These are phyloP conservation scores for Ogataea henricii DNA, from an alignment of 805 yeast species.

Conservation along the genomic window DNA sequence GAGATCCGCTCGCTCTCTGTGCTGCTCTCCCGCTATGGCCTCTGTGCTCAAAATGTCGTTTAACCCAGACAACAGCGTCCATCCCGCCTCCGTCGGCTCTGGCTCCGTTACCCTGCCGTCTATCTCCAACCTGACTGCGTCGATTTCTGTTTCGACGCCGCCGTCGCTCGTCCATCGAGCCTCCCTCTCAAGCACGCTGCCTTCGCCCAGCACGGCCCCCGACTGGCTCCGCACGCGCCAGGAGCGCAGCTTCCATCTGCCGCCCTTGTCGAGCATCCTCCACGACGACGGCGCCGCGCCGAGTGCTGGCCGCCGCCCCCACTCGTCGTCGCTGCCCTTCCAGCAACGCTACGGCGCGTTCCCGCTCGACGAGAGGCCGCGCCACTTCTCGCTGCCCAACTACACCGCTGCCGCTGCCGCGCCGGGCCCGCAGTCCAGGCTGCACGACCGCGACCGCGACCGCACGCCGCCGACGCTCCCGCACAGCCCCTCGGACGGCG, in stretches of 20 bases:
- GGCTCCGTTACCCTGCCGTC: constrained; percentile 21
- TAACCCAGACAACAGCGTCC: constrained; percentile 4
- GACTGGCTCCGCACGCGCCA: constrained; percentile 1
- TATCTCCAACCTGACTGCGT: constrained; percentile 22
- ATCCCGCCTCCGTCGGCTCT: constrained; percentile 1
- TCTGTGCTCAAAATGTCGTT: constrained; percentile 15
- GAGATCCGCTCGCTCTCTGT: neutral
- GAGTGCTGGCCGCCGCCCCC: neutral
- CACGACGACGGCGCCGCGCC: neutral
- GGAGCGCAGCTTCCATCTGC: constrained; percentile 16
- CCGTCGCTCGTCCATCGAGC: neutral
- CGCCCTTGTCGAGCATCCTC: constrained; percentile 24
- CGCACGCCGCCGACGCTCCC: neutral
- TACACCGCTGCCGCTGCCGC: neutral
- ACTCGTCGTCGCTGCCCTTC: constrained; percentile 2
- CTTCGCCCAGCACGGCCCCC: neutral
- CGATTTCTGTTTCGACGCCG: constrained; percentile 2
- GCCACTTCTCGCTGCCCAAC: constrained; percentile 7
- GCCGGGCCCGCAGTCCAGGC: neutral
- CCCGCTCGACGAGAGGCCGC: constrained; percentile 8
- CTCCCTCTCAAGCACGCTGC: neutral
- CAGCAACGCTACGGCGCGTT: neutral
- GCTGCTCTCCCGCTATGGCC: constrained; percentile 14
- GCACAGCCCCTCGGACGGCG: neutral
- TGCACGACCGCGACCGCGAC: neutral